Percentiles rank a stretch among this genome's conserved stretches.
phyloP scores from a whole-genome alignment of 2,329 filamentous ascomycete species.

The Pseudohalonectria lignicola region DNA sequence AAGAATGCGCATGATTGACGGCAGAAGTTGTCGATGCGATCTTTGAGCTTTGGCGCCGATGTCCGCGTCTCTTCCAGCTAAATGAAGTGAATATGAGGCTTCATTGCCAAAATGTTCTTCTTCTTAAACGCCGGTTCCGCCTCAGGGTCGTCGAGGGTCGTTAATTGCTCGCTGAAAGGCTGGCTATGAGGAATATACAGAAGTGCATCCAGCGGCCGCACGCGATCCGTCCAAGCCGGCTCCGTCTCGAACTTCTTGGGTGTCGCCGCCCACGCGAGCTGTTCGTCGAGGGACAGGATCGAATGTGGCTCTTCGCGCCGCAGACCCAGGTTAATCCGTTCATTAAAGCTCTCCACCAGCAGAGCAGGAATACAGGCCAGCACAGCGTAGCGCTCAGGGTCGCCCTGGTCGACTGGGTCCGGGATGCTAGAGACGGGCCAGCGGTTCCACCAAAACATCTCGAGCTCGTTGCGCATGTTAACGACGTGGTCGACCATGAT shows the following conservation, averaged over 20 bases:
- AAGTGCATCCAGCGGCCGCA: constrained; percentile 1
- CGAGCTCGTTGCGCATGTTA: constrained; percentile 7
- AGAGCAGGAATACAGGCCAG: constrained; percentile 7
- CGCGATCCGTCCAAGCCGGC: constrained; percentile 3
- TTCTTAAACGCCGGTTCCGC: constrained; percentile 3
- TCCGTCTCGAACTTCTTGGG: constrained; percentile 3
- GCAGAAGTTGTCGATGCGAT: too few relatives aligned
- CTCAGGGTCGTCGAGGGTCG: constrained; percentile 2
- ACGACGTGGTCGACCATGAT: constrained; percentile 4
- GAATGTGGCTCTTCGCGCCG: constrained; percentile 4
- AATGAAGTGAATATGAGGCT: constrained; percentile 6
- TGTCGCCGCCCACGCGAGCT: constrained; percentile 6
- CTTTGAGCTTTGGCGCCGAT: too few relatives aligned
- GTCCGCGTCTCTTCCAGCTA: too few relatives aligned
- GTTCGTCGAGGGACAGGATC: constrained; percentile 5
- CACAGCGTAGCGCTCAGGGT: constrained; percentile 6
- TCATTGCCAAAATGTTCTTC: constrained; percentile 6
- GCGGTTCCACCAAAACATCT: constrained; percentile 7
- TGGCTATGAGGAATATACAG: constrained; percentile 3
- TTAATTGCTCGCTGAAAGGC: neutral
- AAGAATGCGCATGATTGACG: too few relatives aligned
- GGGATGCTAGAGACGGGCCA: constrained; percentile 8
- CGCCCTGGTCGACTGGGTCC: constrained; percentile 5
- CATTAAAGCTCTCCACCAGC: constrained; percentile 6
- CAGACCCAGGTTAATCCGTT: constrained; percentile 3